Percentiles rank a stretch among this genome's conserved stretches.
Evolutionary conservation across 2,329 filamentous ascomycete genomes (phyloP).

Genomic region (Xylariaceae sp.): DNA sequence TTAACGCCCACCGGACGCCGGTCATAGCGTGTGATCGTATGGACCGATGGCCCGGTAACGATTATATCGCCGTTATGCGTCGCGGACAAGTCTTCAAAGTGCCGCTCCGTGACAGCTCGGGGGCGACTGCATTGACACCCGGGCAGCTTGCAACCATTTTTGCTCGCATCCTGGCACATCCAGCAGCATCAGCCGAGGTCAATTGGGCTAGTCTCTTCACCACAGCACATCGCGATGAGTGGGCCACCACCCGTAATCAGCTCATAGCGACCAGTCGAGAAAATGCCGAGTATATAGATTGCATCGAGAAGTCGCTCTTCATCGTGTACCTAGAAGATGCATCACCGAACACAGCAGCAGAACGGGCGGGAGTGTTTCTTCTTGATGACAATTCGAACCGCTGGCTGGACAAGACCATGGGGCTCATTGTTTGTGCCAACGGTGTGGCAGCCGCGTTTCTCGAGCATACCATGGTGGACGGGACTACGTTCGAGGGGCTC

Average conservation of each 20-base stretch:
- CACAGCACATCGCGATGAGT: conserved; percentile 7
- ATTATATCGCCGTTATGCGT: conserved; percentile 8
- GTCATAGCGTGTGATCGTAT: conserved; percentile 5
- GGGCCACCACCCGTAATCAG: conserved; percentile 3
- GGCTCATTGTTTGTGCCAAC: conserved; percentile 9
- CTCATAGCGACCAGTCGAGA: neutral
- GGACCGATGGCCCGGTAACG: conserved; percentile 7
- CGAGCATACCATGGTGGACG: conserved; percentile 12
- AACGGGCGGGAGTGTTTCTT: conserved; percentile 3
- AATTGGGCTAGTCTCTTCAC: conserved; percentile 5
- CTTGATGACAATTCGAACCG: conserved; percentile 11
- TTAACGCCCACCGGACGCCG: conserved; percentile 7
- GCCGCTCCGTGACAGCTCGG: conserved; percentile 3
- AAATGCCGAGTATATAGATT: conserved; percentile 5
- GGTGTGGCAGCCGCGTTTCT: conserved; percentile 6
- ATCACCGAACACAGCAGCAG: conserved; percentile 5
- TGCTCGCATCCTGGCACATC: conserved; percentile 3
- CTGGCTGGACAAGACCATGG: conserved; percentile 13
- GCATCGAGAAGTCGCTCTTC: conserved; percentile 9
- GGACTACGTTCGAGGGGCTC: conserved; percentile 5
- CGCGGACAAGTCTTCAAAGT: conserved; percentile 11
- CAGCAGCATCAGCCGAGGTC: conserved; percentile 2
- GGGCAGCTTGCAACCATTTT: conserved; percentile 8
- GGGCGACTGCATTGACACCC: neutral
- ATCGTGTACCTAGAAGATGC: conserved; percentile 9